A percentile compares a stretch with the other conserved stretches of the same genome.
phyloP scores from a whole-genome alignment of 2,329 filamentous ascomycete species.

The Achaetomium macrosporum region DNA sequence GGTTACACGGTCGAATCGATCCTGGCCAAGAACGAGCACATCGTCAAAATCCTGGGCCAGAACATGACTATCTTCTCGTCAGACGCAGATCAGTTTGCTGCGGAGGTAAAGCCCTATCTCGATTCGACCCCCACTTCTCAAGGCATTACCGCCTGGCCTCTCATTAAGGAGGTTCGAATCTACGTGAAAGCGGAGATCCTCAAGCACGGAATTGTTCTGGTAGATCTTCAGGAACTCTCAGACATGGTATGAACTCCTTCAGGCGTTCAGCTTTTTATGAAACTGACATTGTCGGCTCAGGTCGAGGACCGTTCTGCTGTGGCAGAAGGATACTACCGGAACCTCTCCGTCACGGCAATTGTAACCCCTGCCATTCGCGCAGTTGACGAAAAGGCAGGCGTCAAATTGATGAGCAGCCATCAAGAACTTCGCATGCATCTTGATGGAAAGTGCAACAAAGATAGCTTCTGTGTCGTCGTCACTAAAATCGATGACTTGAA shows the following conservation, averaged over 20 bases:
- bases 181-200: slow-evolving; percentile 13
- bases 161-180: slow-evolving; percentile 15
- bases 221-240: slow-evolving; percentile 16
- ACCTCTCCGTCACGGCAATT: slow-evolving; percentile 8
- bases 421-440: slow-evolving; percentile 14
- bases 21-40: not conserved
- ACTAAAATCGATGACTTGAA: slow-evolving; percentile 19
- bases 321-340: slow-evolving; percentile 8
- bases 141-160: slow-evolving; percentile 10
- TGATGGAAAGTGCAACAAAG: slow-evolving; percentile 9
- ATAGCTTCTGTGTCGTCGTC: slow-evolving; percentile 14
- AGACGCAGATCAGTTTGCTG: slow-evolving; percentile 3
- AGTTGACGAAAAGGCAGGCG: slow-evolving; percentile 13
- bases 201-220: slow-evolving; percentile 9
- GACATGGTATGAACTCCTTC: not conserved
- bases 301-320: slow-evolving; percentile 10
- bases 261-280: not conserved
- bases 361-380: slow-evolving; percentile 14
- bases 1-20: not conserved
- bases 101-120: slow-evolving; percentile 12
- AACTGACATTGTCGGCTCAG: not conserved
- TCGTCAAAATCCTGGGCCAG: not conserved
- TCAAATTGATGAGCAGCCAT: slow-evolving; percentile 10
- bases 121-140: slow-evolving; percentile 6
- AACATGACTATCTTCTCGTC: not conserved